These are phyloP conservation scores for Nelumbo lutea DNA, from an alignment of 164 flowering plant genomes.

Conservation along the genomic window DNA sequence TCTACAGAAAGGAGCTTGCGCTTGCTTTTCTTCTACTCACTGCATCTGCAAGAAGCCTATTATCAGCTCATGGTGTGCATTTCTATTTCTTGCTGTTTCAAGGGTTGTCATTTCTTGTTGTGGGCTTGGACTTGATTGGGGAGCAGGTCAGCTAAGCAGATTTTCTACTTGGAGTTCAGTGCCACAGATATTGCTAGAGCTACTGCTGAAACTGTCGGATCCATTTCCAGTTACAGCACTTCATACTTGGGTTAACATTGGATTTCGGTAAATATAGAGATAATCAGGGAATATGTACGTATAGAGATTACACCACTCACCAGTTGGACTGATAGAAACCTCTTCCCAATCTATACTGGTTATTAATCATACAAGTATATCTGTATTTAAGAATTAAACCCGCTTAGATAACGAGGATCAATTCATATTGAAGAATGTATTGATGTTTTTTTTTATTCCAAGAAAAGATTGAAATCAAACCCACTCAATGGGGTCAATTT, in stretches of 20 bases:
- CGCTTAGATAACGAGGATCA: too few relatives aligned
- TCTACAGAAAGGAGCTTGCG: slow-evolving; percentile 53
- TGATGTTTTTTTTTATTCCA: not conserved
- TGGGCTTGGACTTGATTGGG: slow-evolving; percentile 71
- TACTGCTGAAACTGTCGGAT: too few relatives aligned
- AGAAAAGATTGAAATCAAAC: too few relatives aligned
- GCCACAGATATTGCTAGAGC: not conserved
- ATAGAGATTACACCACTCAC: not conserved
- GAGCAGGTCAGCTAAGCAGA: slow-evolving; percentile 45
- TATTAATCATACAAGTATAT: not conserved
- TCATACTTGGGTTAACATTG: not conserved
- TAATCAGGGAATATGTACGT: too few relatives aligned
- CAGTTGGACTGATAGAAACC: not conserved
- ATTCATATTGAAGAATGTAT: too few relatives aligned
- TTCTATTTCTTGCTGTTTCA: slow-evolving; percentile 73
- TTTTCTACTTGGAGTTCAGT: not conserved
- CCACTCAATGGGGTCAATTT: too few relatives aligned
- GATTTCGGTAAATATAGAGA: not conserved
- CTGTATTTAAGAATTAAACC: not conserved
- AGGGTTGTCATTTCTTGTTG: slow-evolving; percentile 59
- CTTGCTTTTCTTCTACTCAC: slow-evolving; percentile 64
- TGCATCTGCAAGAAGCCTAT: slow-evolving; percentile 60
- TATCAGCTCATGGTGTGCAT: slow-evolving; percentile 70
- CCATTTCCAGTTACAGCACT: too few relatives aligned
- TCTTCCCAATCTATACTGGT: not conserved